Conservation (phyloP, 106 monocot species). For the Narthecium ossifragum region DNA sequence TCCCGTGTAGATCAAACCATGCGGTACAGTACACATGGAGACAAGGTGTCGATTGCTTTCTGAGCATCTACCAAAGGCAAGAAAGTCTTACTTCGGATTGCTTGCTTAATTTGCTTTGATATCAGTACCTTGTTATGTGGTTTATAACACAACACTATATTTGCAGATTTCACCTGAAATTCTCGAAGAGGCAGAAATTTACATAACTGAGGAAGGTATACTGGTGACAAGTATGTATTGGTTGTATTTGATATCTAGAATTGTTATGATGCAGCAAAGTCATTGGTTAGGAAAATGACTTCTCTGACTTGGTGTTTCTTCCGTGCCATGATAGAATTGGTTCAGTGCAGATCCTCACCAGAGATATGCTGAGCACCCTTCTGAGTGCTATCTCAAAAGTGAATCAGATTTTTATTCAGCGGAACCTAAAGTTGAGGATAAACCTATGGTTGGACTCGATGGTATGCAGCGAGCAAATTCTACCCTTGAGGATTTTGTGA, state of each 20-base stretch:
- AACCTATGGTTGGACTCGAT: conserved; percentile 44
- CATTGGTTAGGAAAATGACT: not conserved
- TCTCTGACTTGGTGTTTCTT: not conserved
- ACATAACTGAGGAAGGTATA: conserved; percentile 39
- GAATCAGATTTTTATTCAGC: conserved; percentile 1
- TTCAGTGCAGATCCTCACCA: conserved; percentile 28
- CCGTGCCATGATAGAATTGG: not conserved
- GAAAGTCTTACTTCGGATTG: not conserved
- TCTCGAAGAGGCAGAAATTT: conserved; percentile 26
- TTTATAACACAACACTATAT: not conserved
- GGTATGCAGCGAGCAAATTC: conserved; percentile 79
- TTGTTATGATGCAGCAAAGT: not conserved
- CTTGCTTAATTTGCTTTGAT: not conserved
- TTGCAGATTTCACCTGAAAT: conserved; percentile 36
- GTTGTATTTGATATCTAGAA: not conserved
- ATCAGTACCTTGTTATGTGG: not conserved
- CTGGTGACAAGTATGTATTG: not conserved
- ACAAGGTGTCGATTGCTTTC: conserved; percentile 39
- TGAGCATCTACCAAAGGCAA: conserved; percentile 45
- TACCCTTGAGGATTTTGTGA: conserved; percentile 91
- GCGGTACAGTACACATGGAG: conserved; percentile 35
- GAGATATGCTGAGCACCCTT: conserved; percentile 9
- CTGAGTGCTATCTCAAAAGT: conserved; percentile 9
- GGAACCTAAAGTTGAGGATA: conserved; percentile 12
- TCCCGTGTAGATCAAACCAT: conserved; percentile 38